phyloP scores from a whole-genome alignment of 2,329 filamentous ascomycete genomes.

The Aureobasidium sp. region DNA sequence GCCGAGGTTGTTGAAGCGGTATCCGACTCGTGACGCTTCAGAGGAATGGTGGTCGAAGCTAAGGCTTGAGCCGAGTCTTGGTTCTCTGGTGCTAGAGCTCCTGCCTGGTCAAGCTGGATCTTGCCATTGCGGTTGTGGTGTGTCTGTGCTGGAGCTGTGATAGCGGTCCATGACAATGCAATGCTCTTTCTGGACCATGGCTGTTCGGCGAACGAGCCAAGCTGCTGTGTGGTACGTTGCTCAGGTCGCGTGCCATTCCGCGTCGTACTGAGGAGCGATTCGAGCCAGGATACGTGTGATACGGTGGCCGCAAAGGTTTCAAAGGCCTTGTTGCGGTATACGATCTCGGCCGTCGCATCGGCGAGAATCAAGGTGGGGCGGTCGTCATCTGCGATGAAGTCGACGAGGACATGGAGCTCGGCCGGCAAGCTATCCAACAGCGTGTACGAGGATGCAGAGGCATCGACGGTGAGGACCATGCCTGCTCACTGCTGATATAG shows the following conservation, averaged over 20 bases:
- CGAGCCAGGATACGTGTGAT: neutral
- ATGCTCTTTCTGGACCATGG: neutral
- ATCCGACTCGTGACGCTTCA: neutral
- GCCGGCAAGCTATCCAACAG: neutral
- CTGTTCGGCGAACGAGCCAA: neutral
- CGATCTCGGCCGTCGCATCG: neutral
- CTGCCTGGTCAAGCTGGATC: neutral
- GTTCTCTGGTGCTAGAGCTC: neutral
- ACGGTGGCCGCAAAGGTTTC: neutral
- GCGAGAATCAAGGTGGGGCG: conserved; percentile 1
- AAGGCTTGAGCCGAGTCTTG: neutral
- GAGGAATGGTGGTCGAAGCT: neutral
- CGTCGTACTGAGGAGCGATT: neutral
- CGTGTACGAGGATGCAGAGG: neutral
- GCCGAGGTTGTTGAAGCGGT: neutral
- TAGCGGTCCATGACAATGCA: neutral
- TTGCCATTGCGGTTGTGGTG: no score
- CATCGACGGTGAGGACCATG: neutral
- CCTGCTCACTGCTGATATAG: no score
- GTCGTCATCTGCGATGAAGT: conserved; percentile 1
- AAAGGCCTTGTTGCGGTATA: neutral
- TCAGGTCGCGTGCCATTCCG: neutral
- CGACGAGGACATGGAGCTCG: neutral
- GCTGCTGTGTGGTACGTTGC: neutral
- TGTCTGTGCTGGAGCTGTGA: neutral